These are phyloP conservation scores for Candida qinlingensis DNA, from an alignment of 805 yeast species.

Conservation along the genomic window DNA sequence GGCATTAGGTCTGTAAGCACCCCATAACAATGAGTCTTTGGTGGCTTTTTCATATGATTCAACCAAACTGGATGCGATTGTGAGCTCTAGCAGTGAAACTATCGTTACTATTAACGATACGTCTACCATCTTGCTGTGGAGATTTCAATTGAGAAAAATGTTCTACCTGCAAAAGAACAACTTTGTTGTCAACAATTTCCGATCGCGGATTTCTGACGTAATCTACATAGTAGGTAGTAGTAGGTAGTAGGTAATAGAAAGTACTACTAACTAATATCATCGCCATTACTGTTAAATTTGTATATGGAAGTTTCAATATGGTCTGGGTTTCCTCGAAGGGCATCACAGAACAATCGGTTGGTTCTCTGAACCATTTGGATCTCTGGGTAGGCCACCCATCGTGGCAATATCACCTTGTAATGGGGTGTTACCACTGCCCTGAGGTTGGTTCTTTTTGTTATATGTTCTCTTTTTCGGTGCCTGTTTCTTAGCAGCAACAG, in stretches of 20 bases:
- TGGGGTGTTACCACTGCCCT: not conserved
- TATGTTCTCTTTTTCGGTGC: slow-evolving; percentile 17
- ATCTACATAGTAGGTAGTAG: too few relatives aligned
- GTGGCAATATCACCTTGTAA: not conserved
- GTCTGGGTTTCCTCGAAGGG: too few relatives aligned
- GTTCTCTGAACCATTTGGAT: slow-evolving; percentile 13
- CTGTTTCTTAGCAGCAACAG: slow-evolving; percentile 12
- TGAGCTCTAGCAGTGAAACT: not conserved
- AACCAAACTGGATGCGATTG: not conserved
- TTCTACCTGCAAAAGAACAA: too few relatives aligned
- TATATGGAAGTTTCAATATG: too few relatives aligned
- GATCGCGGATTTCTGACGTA: too few relatives aligned
- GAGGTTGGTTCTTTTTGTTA: slow-evolving; percentile 14
- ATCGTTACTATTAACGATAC: not conserved
- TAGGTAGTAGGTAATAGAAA: too few relatives aligned
- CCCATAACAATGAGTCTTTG: slow-evolving; percentile 69
- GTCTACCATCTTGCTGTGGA: not conserved
- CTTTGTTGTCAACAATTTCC: too few relatives aligned
- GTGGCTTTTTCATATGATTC: slow-evolving; percentile 30
- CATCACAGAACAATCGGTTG: slow-evolving; percentile 19
- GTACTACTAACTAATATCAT: too few relatives aligned
- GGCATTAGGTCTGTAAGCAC: slow-evolving; percentile 83
- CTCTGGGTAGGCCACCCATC: not conserved
- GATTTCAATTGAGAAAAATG: too few relatives aligned
- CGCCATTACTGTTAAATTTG: too few relatives aligned